Base-by-base conservation (phyloP, 1,284 basidiomycete genomes). In the Trametes polyzona region DNA sequence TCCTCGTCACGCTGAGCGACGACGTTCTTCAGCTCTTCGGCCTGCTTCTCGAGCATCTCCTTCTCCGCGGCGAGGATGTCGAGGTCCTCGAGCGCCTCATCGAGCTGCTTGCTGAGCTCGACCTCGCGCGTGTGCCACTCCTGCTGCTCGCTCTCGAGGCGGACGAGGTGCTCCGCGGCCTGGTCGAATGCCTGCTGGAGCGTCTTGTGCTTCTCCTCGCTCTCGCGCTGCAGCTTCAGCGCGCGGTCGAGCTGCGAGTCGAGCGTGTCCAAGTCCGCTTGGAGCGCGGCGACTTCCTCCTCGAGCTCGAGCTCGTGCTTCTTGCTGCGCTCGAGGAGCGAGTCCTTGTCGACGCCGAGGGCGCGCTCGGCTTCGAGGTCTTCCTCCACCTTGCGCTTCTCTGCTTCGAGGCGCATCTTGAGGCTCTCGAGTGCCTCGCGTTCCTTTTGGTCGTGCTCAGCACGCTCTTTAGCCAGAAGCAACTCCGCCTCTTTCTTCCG, bases 401-500 rank as follows among this genome's bases (percentile, higher is more conserved):
- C 93, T 0, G 84, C 77, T 66, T 96, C 88, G 14, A 97, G 76
- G 10, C 83, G 76, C 79, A 91, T 87, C 73, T 90, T 90, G 35
- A 96, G 76, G 57, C 78, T 85, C 70, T 95, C 90, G 42, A 98
- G 70, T 5, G 85, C 84, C 65, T 89, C 87, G 52, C 86, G 84
- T 73, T 96, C 95, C 52, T 81, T 80, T 59, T 90, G 85, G 55
- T 97, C 95, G 24, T 90, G 83, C 69, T 95, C 92, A 0, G 92
- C 93, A 10, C 90, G 80, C 69, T 98, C 95, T 69, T 88, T 92
- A 52, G 88, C 83, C 40, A 95, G 76, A 1, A 84, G 79, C 24
- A 98, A 78, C 71, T 99, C 96, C 3, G 88, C 83, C 59, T 97
- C 92, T 73, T 97, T 96, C 71, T 84, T 83, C 27, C 90, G 84